phyloP scores from a whole-genome alignment of 192 early-diverging fungal species.

The Coemansia sp. region DNA sequence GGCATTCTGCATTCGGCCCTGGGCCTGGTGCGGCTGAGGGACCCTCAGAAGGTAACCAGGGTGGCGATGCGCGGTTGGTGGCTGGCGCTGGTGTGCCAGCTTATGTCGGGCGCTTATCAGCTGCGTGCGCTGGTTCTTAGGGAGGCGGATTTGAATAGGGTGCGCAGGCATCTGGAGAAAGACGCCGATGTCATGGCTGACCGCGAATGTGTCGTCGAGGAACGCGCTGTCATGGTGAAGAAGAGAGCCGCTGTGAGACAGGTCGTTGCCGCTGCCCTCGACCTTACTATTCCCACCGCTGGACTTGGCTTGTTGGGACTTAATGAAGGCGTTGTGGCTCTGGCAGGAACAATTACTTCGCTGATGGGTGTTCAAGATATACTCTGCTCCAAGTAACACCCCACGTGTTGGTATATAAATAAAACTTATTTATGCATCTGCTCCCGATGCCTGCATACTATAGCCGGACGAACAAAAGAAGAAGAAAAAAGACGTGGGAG shows the following conservation, averaged over 20 bases:
- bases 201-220: slow-evolving; percentile 40
- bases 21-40: slow-evolving; percentile 26
- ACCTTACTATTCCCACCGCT: slow-evolving; percentile 53
- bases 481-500: not conserved
- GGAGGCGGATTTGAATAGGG: slow-evolving; percentile 37
- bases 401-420: too few relatives aligned
- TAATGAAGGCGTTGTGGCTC: slow-evolving; percentile 58
- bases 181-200: slow-evolving; percentile 33
- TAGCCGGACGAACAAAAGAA: not conserved
- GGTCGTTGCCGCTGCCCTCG: slow-evolving; percentile 45
- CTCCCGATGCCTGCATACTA: not conserved
- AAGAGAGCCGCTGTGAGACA: slow-evolving; percentile 19
- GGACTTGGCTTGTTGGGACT: slow-evolving; percentile 47
- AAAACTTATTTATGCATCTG: not conserved
- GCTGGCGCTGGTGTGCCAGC: slow-evolving; percentile 41
- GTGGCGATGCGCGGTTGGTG: slow-evolving; percentile 46
- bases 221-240: slow-evolving; percentile 22
- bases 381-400: not conserved
- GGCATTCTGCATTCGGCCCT: slow-evolving; percentile 35
- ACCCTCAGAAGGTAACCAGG: slow-evolving; percentile 29
- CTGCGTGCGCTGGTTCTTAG: slow-evolving; percentile 29
- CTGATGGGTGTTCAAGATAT: slow-evolving; percentile 54
- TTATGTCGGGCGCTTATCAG: slow-evolving; percentile 35
- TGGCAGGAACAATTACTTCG: slow-evolving; percentile 59
- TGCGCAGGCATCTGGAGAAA: slow-evolving; percentile 35